Conservation (phyloP, 2,329 filamentous ascomycete genomes). For the Capronia coronata region DNA sequence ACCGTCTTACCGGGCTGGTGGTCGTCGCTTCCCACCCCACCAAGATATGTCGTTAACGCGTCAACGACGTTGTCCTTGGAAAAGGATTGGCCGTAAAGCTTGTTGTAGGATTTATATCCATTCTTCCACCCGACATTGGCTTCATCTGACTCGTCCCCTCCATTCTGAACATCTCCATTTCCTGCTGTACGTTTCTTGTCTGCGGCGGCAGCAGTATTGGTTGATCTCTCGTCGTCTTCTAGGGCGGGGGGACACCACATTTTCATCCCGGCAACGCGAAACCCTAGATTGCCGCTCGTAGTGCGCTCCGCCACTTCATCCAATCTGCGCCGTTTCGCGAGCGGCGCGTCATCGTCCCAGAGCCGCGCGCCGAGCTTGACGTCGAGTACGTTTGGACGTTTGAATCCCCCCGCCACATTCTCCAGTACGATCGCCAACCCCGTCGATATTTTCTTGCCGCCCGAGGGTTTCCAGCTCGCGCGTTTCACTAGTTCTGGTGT, state of each 20-base stretch:
- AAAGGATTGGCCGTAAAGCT: conserved; percentile 59
- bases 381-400: conserved; percentile 81
- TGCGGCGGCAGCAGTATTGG: background rate
- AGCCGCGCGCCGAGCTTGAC: conserved; percentile 81
- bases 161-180: too few relatives aligned
- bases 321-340: conserved; percentile 32
- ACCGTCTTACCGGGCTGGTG: conserved; percentile 5
- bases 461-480: conserved; percentile 42
- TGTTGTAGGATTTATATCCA: conserved; percentile 57
- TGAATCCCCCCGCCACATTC: conserved; percentile 75
- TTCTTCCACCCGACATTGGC: conserved; percentile 36
- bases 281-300: conserved; percentile 45
- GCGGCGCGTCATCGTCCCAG: conserved; percentile 67
- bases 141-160: conserved; percentile 1
- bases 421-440: conserved; percentile 76
- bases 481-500: conserved; percentile 19
- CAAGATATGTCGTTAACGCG: conserved; percentile 54
- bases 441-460: conserved; percentile 63
- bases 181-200: too few relatives aligned
- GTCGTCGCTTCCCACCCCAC: conserved; percentile 28
- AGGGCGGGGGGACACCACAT: conserved; percentile 43
- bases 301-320: conserved; percentile 21
- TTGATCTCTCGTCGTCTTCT: background rate
- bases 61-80: conserved; percentile 48
- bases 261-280: conserved; percentile 61